Evolutionary conservation across 2,329 filamentous ascomycete genomes (phyloP), one percentile per base, ranked within the genome.

Genomic region (Cladophialophora immunda): DNA sequence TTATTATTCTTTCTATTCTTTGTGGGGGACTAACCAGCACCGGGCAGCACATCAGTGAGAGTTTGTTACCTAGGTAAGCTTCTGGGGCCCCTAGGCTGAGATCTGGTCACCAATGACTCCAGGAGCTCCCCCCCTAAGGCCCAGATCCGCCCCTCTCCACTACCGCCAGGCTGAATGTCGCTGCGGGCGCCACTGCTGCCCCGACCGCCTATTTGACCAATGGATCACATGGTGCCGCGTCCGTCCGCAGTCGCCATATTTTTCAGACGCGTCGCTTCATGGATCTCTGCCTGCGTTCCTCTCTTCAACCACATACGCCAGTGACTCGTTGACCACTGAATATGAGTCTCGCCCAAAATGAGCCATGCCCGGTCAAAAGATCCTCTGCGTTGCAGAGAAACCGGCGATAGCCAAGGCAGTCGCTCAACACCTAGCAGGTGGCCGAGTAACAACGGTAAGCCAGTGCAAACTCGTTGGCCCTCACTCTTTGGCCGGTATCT

Each of bases 331-430:
- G 0, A n/a, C 22, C 11, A 17, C 29, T 30, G 50, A 61, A 56
- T 22, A 67, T 67, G 59, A 29, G 53, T 6, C 8, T 32, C 41
- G 22, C 50, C 22, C 64, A 68, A 36, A 15, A 71, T 72, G 71
- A 72, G 61, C 57, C 47, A 73, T 73, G 72, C 68, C 71, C 27
- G 65, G 58, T 47, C 66, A 77, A 62, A 87, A 85, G 73, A 87
- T 93, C 66, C 82, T 94, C 61, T 93, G 91, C 76, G 90, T 94
- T 71, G 91, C 91, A 67, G 91, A 94, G 79, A 94, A 99, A 85
- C 93, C 93, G 38, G 97, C 94, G 50, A 97, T 99, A 70, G 93
- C 95, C 65, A 97, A 95, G 80, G 93, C 94, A 41, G 94, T 99
- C 58, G 92, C 95, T 45, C 87, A 89, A 65, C 94, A 98, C 82